Base-by-base conservation (phyloP, 2,329 filamentous ascomycete genomes). In the Scedosporium boydii region DNA sequence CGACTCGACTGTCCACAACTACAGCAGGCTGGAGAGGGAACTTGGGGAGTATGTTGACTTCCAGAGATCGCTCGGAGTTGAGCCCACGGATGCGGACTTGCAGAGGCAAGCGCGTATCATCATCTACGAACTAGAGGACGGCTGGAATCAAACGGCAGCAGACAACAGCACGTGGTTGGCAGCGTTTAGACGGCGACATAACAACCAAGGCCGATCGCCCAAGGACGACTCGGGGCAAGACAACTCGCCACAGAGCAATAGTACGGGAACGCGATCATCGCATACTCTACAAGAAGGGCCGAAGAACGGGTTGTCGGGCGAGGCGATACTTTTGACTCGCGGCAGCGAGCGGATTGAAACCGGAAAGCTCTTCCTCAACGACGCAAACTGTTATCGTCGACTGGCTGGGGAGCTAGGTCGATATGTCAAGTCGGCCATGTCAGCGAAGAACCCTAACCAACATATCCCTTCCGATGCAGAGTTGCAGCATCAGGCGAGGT, bases 71-170 rank as follows among this genome's bases (percentile, higher is more conserved):
- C 67, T 75, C 14, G 81, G 82, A 1, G 68, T 76, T 1, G 77
- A 81, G 58, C 80, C 82, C 0, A 77, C 77, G 0, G 82, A 87
- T 64, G 77, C 77, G 2, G 80, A 82, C 56, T 70, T 87, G 46
- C 84, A 86, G 67, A 74, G 74, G 29, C 76, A 85, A 66, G 84
- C 83, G 23, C 79, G 85, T 65, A 76, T 85, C 60, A 84, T 87
- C 66, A 83, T 87, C 23, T 87, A 85, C 70, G 83, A 85, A 57
- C 80, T 78, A 63, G 82, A 86, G 60, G 84, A 87, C 66, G 79
- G 79, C 9, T 87, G 84, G 83, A 87, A 87, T 65, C 84, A 86
- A 67, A 87, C 84, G 1, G 80, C 80, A 0, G 82, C 83, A 3
- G 84, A 87, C 65, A 82, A 84, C 64, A 65, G 73, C 2, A 70